Conservation (phyloP, 768 basidiomycete species). For the Pholiota molesta region DNA sequence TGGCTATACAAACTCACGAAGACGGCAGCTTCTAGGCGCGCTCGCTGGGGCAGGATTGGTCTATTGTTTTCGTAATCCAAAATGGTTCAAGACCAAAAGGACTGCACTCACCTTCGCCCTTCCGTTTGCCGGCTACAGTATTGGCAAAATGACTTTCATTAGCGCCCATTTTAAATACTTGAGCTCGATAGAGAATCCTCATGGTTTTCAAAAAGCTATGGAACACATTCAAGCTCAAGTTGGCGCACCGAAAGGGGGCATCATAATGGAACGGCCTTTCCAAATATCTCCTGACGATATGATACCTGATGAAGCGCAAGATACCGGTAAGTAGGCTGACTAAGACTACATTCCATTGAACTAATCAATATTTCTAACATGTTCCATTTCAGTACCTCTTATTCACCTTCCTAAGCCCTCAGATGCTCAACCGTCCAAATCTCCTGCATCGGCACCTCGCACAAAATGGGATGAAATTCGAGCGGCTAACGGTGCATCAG, state of each 20-base stretch:
- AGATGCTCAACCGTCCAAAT: conserved; percentile 4
- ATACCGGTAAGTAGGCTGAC: conserved; percentile 10
- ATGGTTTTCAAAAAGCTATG: conserved; percentile 42
- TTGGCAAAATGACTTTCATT: conserved; percentile 32
- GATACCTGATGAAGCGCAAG: conserved; percentile 6
- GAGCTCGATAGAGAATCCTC: conserved; percentile 40
- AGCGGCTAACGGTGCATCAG: conserved; percentile 45
- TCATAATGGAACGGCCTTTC: conserved; percentile 31
- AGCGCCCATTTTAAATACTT: conserved; percentile 39
- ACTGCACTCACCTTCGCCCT: conserved; percentile 20
- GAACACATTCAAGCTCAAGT: conserved; percentile 49
- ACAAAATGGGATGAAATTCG: conserved; percentile 74
- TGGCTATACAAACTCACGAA: neutral
- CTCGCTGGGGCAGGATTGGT: conserved; percentile 9
- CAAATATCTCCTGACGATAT: conserved; percentile 18
- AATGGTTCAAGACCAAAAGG: conserved; percentile 22
- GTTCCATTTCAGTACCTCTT: conserved; percentile 13
- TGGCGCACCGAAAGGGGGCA: conserved; percentile 29
- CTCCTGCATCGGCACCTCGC: conserved; percentile 19
- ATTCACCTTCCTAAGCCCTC: conserved; percentile 16
- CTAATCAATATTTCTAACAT: neutral
- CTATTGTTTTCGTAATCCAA: conserved; percentile 23
- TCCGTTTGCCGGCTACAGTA: conserved; percentile 31
- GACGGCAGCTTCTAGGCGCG: conserved; percentile 12
- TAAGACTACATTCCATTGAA: neutral